Base-by-base conservation (phyloP, 495 filamentous ascomycete species). In the Xylaria longipes region DNA sequence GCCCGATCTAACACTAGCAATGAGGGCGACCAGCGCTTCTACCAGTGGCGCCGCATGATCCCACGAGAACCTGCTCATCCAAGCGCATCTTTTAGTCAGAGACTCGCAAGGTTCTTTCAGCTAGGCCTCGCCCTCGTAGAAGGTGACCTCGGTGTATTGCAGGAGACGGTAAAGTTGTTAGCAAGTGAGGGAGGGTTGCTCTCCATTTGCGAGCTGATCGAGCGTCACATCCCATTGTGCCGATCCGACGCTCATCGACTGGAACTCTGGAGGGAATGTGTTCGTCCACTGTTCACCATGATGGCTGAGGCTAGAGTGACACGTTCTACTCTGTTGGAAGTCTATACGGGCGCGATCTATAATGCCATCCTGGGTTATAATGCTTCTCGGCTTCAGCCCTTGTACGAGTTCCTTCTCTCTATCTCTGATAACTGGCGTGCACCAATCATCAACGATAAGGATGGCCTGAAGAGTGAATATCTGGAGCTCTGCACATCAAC, bases 401-500 rank as follows among this genome's bases (percentile, higher is more conserved):
- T 75, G 0, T 75, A 67, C 69, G 69, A 68, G 37, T 72, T 72
- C 48, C 73, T 75, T 17, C 48, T 75, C 41, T 71, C 25, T 50
- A 17, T 17, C 41, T 12, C 66, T 29, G 17, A 41, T 67, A 17
- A 25, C 62, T 35, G 14, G 45, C 3, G 45, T 20, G 35, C 33
- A 6, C 37, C 60, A 45, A 43, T 63, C 60, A 43, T 43, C 60
- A 22, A 7, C 1, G 39, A 43, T 5, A 20, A 63, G 14, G 68
- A 71, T 54, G 71, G 60, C 0, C n/a, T 41, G 27, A 73, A 71
- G 65, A 61, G 48, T 45, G 25, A 68, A 54, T 73, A 66, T 25
- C 33, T 73, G n/a, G 78, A 79, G 50, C 54, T 80, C n/a, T 74
- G 75, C 27, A 68, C 74, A 14, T 65, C 66, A 2, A 72, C 78